Evolutionary conservation across 2,329 filamentous ascomycete genomes (phyloP).

Genomic region (Penicillium sp.): DNA sequence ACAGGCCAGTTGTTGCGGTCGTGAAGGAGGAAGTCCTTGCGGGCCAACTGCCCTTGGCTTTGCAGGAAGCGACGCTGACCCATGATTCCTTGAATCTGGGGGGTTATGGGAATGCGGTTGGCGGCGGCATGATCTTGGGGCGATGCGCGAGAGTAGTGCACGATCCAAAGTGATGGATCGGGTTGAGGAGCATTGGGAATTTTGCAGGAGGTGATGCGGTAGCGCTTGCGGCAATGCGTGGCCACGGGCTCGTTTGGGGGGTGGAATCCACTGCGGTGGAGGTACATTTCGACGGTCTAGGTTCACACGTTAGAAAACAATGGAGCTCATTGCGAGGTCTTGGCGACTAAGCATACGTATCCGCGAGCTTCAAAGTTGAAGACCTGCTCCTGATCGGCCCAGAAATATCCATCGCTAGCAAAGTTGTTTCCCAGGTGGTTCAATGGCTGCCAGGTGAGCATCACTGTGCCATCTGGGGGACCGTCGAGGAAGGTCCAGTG

Average conservation of each 20-base stretch:
- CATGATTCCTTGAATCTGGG: constrained; percentile 44
- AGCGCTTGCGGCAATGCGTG: constrained; percentile 78
- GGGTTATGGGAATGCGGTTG: constrained; percentile 54
- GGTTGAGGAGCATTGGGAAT: constrained; percentile 69
- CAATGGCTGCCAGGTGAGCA: constrained; percentile 86
- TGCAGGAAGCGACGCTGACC: constrained; percentile 59
- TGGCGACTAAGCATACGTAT: constrained; percentile 55
- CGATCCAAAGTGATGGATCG: constrained; percentile 84
- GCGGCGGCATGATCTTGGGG: constrained; percentile 72
- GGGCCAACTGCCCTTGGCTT: constrained; percentile 77
- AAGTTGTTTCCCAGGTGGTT: constrained; percentile 71
- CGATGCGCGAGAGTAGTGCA: constrained; percentile 83
- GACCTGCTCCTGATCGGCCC: constrained; percentile 77
- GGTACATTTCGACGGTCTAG: constrained; percentile 84
- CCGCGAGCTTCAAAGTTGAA: constrained; percentile 73
- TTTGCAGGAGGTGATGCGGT: constrained; percentile 76
- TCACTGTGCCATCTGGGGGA: constrained; percentile 77
- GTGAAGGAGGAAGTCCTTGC: constrained; percentile 92
- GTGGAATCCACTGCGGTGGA: constrained; percentile 78
- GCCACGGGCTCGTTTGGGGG: constrained; percentile 72
- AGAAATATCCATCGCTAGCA: constrained; percentile 89
- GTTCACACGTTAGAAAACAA: constrained; percentile 8
- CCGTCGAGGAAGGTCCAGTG: constrained; percentile 89
- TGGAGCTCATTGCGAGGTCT: background rate
- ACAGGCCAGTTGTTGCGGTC: constrained; percentile 90